These are phyloP conservation scores for Mortierella hygrophila DNA, from an alignment of 192 early-diverging fungal species.

Conservation along the genomic window DNA sequence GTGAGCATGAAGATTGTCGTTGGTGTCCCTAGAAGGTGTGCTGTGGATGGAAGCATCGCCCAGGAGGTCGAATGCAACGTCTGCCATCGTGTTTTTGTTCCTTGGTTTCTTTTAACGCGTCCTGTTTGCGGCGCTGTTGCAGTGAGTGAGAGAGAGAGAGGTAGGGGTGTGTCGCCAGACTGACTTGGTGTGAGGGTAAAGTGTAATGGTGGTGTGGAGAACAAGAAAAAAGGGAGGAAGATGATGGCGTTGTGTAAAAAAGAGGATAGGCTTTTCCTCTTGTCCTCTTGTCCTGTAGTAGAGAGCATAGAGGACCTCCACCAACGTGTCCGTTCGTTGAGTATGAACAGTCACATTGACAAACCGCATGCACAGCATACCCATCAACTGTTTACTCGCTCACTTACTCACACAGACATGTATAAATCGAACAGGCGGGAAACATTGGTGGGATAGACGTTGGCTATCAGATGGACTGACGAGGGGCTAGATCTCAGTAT, in stretches of 20 bases:
- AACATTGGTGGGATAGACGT: too few relatives aligned
- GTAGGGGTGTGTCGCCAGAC: background rate
- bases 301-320: background rate
- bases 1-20: background rate
- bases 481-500: too few relatives aligned
- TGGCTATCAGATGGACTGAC: too few relatives aligned
- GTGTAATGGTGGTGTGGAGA: background rate
- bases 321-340: slow-evolving; percentile 2
- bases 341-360: background rate
- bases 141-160: too few relatives aligned
- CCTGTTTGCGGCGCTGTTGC: background rate
- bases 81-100: slow-evolving; percentile 28
- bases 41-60: slow-evolving; percentile 36
- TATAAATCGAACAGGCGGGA: background rate
- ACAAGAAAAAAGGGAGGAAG: background rate
- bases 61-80: slow-evolving; percentile 51
- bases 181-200: background rate
- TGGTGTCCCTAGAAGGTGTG: background rate
- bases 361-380: background rate
- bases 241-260: slow-evolving; percentile 1
- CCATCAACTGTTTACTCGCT: background rate
- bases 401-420: background rate
- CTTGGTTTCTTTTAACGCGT: background rate
- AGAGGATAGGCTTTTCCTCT: background rate
- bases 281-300: background rate